These are phyloP conservation scores for Kurtzmaniella quercitrusa DNA, from an alignment of 1,139 yeast species.

Conservation along the genomic window DNA sequence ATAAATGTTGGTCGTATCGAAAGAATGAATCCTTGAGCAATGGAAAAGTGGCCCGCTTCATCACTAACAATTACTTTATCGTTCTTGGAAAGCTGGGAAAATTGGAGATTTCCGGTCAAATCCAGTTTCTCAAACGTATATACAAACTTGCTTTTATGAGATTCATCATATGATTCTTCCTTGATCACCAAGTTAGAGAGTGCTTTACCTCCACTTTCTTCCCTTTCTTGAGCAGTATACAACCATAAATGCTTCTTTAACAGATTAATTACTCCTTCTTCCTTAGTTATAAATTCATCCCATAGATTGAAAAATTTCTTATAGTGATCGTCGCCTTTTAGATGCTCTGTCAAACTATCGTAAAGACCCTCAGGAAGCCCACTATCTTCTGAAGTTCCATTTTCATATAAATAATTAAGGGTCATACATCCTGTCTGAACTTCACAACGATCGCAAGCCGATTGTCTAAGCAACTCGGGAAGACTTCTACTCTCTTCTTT, in stretches of 20 bases:
- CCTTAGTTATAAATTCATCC: constrained; percentile 70
- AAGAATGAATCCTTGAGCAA: constrained; percentile 59
- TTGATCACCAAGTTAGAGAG: constrained; percentile 44
- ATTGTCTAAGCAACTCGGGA: constrained; percentile 56
- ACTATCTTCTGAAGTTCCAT: constrained; percentile 47
- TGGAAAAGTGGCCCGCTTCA: constrained; percentile 71
- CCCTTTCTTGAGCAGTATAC: constrained; percentile 56
- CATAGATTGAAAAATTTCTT: constrained; percentile 61
- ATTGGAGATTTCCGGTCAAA: constrained; percentile 18
- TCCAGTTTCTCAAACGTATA: constrained; percentile 46
- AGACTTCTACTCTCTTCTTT: constrained; percentile 46
- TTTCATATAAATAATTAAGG: constrained; percentile 55
- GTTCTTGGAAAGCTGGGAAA: constrained; percentile 42
- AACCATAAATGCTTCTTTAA: constrained; percentile 68
- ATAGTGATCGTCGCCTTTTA: constrained; percentile 36
- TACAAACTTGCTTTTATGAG: constrained; percentile 21
- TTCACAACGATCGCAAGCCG: constrained; percentile 67
- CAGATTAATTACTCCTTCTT: constrained; percentile 56
- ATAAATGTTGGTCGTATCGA: constrained; percentile 34
- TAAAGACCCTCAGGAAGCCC: constrained; percentile 47
- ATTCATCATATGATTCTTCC: constrained; percentile 22
- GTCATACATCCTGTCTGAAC: constrained; percentile 65
- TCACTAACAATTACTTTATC: constrained; percentile 74
- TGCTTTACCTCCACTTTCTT: constrained; percentile 55
- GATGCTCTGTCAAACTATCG: constrained; percentile 46